Base-by-base conservation (phyloP, 1,284 basidiomycete species). In the Cerioporus squamosus region DNA sequence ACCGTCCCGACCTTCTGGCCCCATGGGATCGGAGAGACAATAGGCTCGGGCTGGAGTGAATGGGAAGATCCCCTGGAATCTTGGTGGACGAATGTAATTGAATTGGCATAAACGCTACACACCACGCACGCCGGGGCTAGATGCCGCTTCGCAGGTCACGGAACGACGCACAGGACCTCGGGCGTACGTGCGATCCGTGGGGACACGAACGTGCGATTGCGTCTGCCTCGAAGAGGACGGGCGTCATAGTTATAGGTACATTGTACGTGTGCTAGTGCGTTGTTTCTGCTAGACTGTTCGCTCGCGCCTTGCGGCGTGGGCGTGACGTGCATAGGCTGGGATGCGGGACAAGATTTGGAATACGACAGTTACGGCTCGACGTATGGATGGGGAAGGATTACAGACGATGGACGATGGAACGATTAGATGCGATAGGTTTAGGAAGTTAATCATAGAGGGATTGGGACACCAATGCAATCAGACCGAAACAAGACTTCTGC, bases 131-230 rank as follows among this genome's bases (percentile, higher is more conserved):
- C 33, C 5, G 29, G 29, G 29, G 29, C 29, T 10, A 29, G 29
- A 29, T 29, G 29, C 29, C 12, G 33, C 33, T 36, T 36, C 33
- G 33, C 33, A 36, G 33, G 33, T 36, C 33, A 36, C 40, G n/a
- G 40, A 9, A n/a, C 7, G n/a, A 15, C n/a, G 40, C n/a, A 36
- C 46, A 33, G 18, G 29, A 12, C 24, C n/a, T 31, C 26, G 20
- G n/a, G 31, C 17, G 23, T 42, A 43, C 31, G 51, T 45, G 26
- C 26, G 18, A 14, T 20, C 7, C 18, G 42, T 29, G n/a, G 40
- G 39, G 26, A 33, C 44, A 54, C 52, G 52, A 54, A 47, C 52
- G 52, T 47, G 44, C 47, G 52, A 54, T 54, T 47, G 48, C 54
- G 45, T 56, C 54, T 51, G 50, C 40, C 26, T 36, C 33, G 22